Conservation (phyloP, 257 asterid genomes). For the Solanum neorickii region DNA sequence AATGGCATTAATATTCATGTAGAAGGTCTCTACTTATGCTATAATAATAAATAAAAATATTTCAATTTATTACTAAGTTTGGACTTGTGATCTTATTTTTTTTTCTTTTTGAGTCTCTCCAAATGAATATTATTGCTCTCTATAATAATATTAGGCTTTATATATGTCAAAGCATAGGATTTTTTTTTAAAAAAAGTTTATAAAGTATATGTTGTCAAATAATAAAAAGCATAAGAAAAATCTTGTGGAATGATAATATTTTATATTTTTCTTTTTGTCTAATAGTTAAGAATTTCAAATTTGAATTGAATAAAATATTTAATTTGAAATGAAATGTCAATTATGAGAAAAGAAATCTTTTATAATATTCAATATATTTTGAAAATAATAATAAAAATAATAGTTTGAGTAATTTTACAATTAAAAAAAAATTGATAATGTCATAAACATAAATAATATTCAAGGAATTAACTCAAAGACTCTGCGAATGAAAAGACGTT, state of each 20-base stretch:
- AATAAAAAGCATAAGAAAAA: not conserved
- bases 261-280: not conserved
- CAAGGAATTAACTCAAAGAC: not conserved
- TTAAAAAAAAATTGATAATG: not conserved
- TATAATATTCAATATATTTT: not conserved
- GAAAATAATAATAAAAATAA: not conserved
- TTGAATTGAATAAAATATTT: not conserved
- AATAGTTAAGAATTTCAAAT: not conserved
- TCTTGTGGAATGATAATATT: not conserved
- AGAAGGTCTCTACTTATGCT: not conserved
- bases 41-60: not conserved
- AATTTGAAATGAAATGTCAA: not conserved
- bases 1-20: not conserved
- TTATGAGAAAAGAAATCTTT: too few species aligned
- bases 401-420: not conserved
- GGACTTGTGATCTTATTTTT: not conserved
- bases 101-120: not conserved
- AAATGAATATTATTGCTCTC: not conserved
- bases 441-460: too few species aligned
- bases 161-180: not conserved
- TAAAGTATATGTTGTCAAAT: not conserved
- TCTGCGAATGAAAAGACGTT: not conserved
- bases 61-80: too few species aligned
- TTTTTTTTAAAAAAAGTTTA: too few species aligned
- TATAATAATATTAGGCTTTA: not conserved